Evolutionary conservation across 352 stramenopile species (phyloP), one percentile per base, ranked within the genome.

Genomic region (Phytophthora rubi): DNA sequence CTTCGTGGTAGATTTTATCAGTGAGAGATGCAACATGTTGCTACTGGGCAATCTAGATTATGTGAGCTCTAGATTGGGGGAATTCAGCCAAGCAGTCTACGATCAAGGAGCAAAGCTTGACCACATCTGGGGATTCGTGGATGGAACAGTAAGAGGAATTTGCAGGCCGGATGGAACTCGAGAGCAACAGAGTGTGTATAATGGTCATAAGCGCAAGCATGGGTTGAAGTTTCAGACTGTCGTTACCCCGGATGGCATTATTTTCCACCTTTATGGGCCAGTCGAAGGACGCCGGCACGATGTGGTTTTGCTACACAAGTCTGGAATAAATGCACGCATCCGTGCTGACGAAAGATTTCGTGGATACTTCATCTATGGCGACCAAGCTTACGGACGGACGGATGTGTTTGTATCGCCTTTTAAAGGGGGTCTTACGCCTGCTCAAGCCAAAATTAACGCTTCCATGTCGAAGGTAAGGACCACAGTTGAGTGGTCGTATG

Each of bases 401-500:
- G 51, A 56, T 33, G 51, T 56, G 1, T 56, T 56, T 42, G 16
- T 42, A 42, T 56, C 51, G 23, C 51, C 51, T 16, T 42, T 39
- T 10, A 56, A 42, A 21, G n/a, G 6, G 12, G 23, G 13, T 56
- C 28, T 56, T 6, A 56, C 51, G 13, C 23, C 51, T 23, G 28
- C 51, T 42, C 51, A 56, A 56, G 28, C 28, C 5, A 15, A 23
- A 44, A 26, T 56, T 42, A 56, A 56, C 16, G 9, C 28, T 4
- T 56, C 51, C 0, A 56, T 56, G 28, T 47, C 52, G 23, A 39
- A 56, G 28, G 28, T 56, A 5, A 12, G 51, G 5, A 39, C 28
- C 9, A 42, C 51, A 5, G 51, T 56, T 8, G 51, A 56, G 21
- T 56, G 28, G 51, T 42, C 51, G 21, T 44, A 44, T 1, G 51